Evolutionary conservation across 768 basidiomycete genomes (phyloP), one percentile per base, ranked within the genome.

Genomic region (Rhodosporidiobolus odoratus): DNA sequence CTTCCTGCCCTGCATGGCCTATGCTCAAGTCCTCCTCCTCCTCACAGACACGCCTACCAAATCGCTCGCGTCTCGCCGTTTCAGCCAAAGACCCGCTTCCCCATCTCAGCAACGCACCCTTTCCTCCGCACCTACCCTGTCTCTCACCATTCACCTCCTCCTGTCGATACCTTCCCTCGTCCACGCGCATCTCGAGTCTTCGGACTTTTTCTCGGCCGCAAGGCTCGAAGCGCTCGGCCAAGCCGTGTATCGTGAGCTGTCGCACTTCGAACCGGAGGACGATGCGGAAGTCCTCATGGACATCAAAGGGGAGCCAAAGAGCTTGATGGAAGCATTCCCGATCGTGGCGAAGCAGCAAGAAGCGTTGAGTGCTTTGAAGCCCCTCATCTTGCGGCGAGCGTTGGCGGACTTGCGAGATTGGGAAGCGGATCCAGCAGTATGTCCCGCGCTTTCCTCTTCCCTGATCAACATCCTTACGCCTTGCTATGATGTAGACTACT

Each of bases 301-400:
- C 13, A 40, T 21, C 13, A 52, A 23, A 15, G 62, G 52, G 0
- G 30, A 5, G 27, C 25, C 30, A n/a, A 2, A 40, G 23, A 13
- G 27, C 19, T 17, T 76, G 0, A 30, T 38, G 30, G 68, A 65
- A 6, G 50, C 64, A 25, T 77, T 77, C 57, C 77, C 77, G 12
- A 70, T 77, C n/a, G 67, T 76, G n/a, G 73, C 73, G 38, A 68
- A 68, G 56, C 75, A 76, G 54, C 66, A 63, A 41, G 77, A 77
- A 35, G 62, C 59, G 34, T 50, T 77, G 23, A 58, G 60, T 1
- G 41, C 57, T 30, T 52, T 77, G 38, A 60, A 60, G 7, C 63
- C 64, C 0, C 61, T 68, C 17, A 63, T 75, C 32, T 35, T 61
- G 35, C 48, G 70, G 47, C 43, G 70, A 5, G 74, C 74, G 27